A percentile compares a stretch with the other conserved stretches of the same genome.
phyloP scores from a whole-genome alignment of 108 stramenopile genomes.

The Pseudonitzschia multiseries region DNA sequence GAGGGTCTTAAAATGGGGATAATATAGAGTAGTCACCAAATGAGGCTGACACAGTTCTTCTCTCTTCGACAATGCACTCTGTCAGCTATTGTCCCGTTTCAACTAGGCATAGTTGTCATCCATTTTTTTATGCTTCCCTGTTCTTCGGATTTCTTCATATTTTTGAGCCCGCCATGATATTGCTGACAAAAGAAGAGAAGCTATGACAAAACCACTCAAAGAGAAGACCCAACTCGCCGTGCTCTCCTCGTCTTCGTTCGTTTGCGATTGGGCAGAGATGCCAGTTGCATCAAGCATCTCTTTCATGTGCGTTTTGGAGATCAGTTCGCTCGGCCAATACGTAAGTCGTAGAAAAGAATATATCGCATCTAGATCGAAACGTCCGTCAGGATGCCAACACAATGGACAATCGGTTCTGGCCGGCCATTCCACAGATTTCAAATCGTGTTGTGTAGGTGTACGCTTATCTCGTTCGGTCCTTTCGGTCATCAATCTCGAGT shows the following conservation, averaged over 20 bases:
- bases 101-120: neutral
- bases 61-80: too few species aligned
- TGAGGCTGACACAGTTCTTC: too few species aligned
- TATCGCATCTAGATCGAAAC: conserved; percentile 34
- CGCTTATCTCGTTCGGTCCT: conserved; percentile 34
- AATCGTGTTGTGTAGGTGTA: conserved; percentile 23
- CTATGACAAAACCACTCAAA: neutral
- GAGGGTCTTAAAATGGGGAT: neutral
- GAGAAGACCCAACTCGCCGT: conserved; percentile 7
- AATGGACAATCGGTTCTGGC: conserved; percentile 37
- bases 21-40: too few species aligned
- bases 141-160: neutral
- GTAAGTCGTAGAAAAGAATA: conserved; percentile 41
- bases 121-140: conserved; percentile 11
- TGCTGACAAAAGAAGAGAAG: neutral
- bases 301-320: conserved; percentile 9
- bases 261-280: neutral
- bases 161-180: neutral
- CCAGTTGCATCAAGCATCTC: conserved; percentile 21
- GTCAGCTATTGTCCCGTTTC: neutral
- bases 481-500: conserved; percentile 68
- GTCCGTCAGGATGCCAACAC: conserved; percentile 48
- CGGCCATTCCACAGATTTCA: conserved; percentile 38
- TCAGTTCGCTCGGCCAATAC: conserved; percentile 43
- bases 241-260: neutral